A percentile compares a stretch with the other conserved stretches of the same genome.
Evolutionary conservation across 2,329 filamentous ascomycete genomes (phyloP).

Genomic region (Colletotrichum orchidophilum): DNA sequence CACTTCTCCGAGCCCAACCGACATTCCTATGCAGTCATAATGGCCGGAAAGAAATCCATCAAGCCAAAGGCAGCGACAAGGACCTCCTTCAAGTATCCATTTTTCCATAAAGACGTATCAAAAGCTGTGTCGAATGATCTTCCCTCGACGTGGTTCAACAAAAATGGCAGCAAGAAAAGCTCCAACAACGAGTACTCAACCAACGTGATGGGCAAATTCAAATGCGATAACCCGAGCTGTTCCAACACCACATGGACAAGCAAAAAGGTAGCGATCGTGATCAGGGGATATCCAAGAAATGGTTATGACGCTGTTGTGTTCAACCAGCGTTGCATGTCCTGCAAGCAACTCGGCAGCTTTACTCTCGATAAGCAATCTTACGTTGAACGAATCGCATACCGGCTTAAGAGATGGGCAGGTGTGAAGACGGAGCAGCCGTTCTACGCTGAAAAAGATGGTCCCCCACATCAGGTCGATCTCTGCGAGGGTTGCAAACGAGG

Average conservation of each 20-base stretch:
- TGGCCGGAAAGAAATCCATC: too few relatives aligned
- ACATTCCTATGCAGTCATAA: too few relatives aligned
- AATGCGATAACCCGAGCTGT: slow-evolving; percentile 42
- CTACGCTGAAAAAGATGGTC: not conserved
- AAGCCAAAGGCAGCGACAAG: not conserved
- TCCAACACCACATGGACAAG: slow-evolving; percentile 42
- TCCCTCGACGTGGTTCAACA: slow-evolving; percentile 37
- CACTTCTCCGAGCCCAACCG: too few relatives aligned
- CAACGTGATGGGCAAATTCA: slow-evolving; percentile 45
- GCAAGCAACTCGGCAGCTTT: slow-evolving; percentile 40
- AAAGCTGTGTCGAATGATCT: slow-evolving; percentile 17
- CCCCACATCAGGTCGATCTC: slow-evolving; percentile 39
- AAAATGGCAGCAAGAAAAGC: slow-evolving; percentile 26
- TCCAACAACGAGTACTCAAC: slow-evolving; percentile 39
- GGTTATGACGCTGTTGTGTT: slow-evolving; percentile 49
- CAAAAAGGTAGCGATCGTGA: slow-evolving; percentile 44
- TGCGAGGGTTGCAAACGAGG: slow-evolving; percentile 50
- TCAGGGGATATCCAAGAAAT: slow-evolving; percentile 40
- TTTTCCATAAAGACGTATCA: slow-evolving; percentile 17
- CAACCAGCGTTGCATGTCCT: slow-evolving; percentile 47
- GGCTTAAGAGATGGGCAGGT: slow-evolving; percentile 48
- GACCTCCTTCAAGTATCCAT: slow-evolving; percentile 7
- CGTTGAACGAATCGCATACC: slow-evolving; percentile 45
- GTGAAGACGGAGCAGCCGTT: slow-evolving; percentile 34
- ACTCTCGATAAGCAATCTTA: slow-evolving; percentile 43